Evolutionary conservation across 2,329 filamentous ascomycete genomes (phyloP).

Genomic region (Geosmithia morbida): DNA sequence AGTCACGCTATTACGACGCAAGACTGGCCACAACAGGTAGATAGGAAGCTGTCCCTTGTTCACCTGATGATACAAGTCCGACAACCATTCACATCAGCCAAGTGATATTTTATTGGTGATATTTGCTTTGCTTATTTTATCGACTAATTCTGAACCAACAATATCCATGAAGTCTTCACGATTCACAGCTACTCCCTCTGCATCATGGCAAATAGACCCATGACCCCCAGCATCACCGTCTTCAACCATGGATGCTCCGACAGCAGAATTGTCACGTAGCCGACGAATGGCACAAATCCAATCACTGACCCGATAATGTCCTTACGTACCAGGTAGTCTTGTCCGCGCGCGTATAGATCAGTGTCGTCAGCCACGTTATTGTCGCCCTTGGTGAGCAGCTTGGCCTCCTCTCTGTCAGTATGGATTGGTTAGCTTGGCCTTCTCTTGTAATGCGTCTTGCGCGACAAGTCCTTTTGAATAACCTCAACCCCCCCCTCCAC

Average conservation of each 20-base stretch:
- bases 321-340: conserved; percentile 73
- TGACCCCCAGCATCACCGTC: conserved; percentile 83
- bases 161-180: no score
- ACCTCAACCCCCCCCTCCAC: no score
- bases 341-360: conserved; percentile 67
- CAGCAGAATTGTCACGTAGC: conserved; percentile 91
- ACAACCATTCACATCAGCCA: no score
- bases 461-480: no score
- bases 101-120: no score
- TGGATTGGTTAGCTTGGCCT: neutral
- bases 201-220: conserved; percentile 86
- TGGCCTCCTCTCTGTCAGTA: conserved; percentile 32
- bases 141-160: no score
- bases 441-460: neutral
- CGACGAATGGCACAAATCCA: conserved; percentile 85
- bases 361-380: conserved; percentile 93
- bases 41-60: no score
- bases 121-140: no score
- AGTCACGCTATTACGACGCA: no score
- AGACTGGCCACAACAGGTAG: no score
- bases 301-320: conserved; percentile 91
- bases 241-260: conserved; percentile 96
- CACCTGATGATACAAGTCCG: no score
- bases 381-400: conserved; percentile 91
- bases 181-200: conserved; percentile 59